phyloP scores from a whole-genome alignment of 192 early-diverging fungal species.

The Neocallimastix lanati region DNA sequence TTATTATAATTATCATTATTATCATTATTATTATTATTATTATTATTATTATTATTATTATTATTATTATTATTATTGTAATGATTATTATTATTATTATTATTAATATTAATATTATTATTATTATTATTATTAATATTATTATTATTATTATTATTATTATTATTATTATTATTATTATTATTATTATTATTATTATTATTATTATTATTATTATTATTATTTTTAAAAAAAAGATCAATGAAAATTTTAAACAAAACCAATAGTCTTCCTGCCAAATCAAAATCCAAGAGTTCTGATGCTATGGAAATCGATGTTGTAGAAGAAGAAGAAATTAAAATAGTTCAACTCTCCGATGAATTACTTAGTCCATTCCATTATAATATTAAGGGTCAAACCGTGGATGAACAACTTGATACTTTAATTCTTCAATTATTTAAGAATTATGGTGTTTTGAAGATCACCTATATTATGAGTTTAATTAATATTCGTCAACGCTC shows the following conservation, averaged over 20 bases:
- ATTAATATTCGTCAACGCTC: not conserved
- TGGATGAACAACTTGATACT: not conserved
- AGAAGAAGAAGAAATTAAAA: not conserved
- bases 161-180: too few species aligned
- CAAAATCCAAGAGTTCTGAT: not conserved
- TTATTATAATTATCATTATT: too few species aligned
- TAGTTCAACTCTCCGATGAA: not conserved
- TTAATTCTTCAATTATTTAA: not conserved
- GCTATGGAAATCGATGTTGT: not conserved
- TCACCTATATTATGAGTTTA: not conserved
- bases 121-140: too few species aligned
- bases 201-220: too few species aligned
- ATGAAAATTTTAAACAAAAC: not conserved
- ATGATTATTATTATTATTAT: too few species aligned
- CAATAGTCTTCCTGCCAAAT: not conserved
- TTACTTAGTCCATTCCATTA: not conserved
- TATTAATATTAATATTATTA: too few species aligned
- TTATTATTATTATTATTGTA: too few species aligned
- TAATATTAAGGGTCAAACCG: not conserved
- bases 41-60: too few species aligned
- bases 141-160: too few species aligned
- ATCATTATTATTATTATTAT: too few species aligned
- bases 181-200: too few species aligned
- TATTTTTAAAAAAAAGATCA: too few species aligned
- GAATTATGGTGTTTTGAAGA: not conserved